phyloP scores from a whole-genome alignment of 2,329 filamentous ascomycete species.

The Hypoxylon sp. region DNA sequence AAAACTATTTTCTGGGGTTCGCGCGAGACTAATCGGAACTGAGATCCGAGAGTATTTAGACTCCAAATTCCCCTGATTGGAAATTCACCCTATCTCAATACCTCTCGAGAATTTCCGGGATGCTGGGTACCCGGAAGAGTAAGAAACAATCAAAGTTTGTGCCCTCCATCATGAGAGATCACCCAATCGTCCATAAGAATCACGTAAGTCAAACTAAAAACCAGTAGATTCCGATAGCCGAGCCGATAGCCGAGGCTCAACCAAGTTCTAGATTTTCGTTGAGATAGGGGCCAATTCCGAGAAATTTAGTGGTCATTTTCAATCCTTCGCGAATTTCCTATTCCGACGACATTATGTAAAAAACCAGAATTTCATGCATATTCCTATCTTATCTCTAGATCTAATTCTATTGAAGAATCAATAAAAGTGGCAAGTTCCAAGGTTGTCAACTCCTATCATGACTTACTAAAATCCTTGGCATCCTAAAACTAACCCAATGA shows the following conservation, averaged over 20 bases:
- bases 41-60: slow-evolving; percentile 6
- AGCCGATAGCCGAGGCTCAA: slow-evolving; percentile 24
- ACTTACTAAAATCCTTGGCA: neutral
- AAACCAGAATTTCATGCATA: too few relatives aligned
- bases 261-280: slow-evolving; percentile 4
- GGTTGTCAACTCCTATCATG: neutral
- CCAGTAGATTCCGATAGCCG: slow-evolving; percentile 23
- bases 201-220: slow-evolving; percentile 31
- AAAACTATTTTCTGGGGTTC: slow-evolving; percentile 35
- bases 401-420: neutral
- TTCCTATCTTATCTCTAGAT: neutral
- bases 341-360: too few relatives aligned
- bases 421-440: neutral
- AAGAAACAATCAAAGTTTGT: slow-evolving; percentile 5
- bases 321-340: too few relatives aligned
- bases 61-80: neutral
- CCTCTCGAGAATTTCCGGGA: neutral
- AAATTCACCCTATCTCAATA: neutral
- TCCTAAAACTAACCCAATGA: neutral
- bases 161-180: slow-evolving; percentile 26
- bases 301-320: neutral
- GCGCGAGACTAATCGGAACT: slow-evolving; percentile 14
- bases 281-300: neutral
- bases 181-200: slow-evolving; percentile 26
- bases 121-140: slow-evolving; percentile 4